Conservation (phyloP, 768 basidiomycete species). For the Phanerochaete carnosa region DNA sequence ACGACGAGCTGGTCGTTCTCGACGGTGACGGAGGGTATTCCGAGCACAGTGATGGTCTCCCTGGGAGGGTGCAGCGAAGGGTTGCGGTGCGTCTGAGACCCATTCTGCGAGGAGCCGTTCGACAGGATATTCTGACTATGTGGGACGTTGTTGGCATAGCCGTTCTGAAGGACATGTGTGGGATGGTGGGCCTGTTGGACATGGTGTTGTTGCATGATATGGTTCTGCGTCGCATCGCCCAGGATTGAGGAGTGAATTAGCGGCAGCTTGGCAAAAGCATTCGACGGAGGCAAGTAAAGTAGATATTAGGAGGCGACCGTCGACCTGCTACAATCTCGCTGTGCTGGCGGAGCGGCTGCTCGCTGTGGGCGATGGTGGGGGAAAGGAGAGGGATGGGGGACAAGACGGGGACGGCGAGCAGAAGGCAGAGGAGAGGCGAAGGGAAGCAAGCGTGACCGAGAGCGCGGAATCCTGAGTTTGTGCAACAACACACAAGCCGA, state of each 20-base stretch:
- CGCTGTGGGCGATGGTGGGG: constrained; percentile 4
- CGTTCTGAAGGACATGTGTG: constrained; percentile 30
- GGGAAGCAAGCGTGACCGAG: constrained; percentile 14
- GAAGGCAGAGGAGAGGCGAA: constrained; percentile 8
- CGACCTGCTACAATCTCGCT: neutral
- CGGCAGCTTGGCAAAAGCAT: constrained; percentile 24
- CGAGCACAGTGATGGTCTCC: constrained; percentile 65
- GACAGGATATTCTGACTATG: constrained; percentile 25
- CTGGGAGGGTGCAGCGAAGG: constrained; percentile 32
- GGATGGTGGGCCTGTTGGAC: constrained; percentile 42
- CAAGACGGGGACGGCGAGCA: constrained; percentile 4
- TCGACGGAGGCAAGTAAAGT: constrained; percentile 23
- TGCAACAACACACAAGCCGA: constrained; percentile 10
- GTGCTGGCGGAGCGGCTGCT: constrained; percentile 1
- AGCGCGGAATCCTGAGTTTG: constrained; percentile 18
- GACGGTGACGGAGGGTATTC: constrained; percentile 75
- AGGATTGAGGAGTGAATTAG: constrained; percentile 30
- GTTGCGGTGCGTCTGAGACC: constrained; percentile 16
- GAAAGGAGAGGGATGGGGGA: constrained; percentile 5
- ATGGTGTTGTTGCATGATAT: constrained; percentile 57
- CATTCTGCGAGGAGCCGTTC: constrained; percentile 14
- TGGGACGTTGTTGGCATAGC: constrained; percentile 29
- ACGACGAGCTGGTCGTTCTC: constrained; percentile 67
- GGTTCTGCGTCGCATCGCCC: constrained; percentile 49
- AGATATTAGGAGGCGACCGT: constrained; percentile 13